phyloP scores from a whole-genome alignment of 2,329 filamentous ascomycete species.

The Colletotrichum tropicale region DNA sequence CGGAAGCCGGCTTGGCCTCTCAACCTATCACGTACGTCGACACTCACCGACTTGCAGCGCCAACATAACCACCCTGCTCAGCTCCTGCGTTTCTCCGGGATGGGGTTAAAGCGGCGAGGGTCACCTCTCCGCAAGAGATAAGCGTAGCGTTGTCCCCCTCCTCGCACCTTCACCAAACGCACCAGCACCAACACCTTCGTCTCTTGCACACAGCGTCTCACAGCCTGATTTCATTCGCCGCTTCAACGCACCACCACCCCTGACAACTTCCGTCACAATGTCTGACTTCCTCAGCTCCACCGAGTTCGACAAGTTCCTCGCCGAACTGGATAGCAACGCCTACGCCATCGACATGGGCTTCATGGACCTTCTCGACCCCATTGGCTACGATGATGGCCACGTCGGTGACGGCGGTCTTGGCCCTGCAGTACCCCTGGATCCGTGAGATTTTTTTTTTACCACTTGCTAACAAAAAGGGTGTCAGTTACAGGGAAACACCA shows the following conservation, averaged over 20 bases:
- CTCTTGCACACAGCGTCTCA: background rate
- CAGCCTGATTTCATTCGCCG: conserved; percentile 13
- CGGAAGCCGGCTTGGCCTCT: conserved; percentile 5
- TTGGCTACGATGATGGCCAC: conserved; percentile 18
- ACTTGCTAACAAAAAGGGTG: conserved; percentile 36
- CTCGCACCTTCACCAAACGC: too few species aligned
- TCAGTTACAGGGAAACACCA: too few species aligned
- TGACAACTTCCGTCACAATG: conserved; percentile 22
- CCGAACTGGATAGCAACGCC: background rate
- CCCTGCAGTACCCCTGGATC: conserved; percentile 20
- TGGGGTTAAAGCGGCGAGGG: background rate
- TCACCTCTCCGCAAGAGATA: background rate
- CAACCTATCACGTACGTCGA: conserved; percentile 15
- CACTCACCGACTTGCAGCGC: background rate
- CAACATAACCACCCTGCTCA: background rate
- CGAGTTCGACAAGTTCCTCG: conserved; percentile 13
- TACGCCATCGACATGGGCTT: conserved; percentile 7
- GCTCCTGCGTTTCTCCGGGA: background rate
- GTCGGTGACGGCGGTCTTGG: background rate
- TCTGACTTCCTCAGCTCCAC: conserved; percentile 24
- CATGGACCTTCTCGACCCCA: background rate
- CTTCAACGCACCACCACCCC: conserved; percentile 20
- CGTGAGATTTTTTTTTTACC: conserved; percentile 34
- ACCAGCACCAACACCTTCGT: background rate
- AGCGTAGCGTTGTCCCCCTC: background rate